Evolutionary conservation across 2,329 filamentous ascomycete genomes (phyloP), one percentile per base, ranked within the genome.

Genomic region (Aspergillus pseudoglaucus): DNA sequence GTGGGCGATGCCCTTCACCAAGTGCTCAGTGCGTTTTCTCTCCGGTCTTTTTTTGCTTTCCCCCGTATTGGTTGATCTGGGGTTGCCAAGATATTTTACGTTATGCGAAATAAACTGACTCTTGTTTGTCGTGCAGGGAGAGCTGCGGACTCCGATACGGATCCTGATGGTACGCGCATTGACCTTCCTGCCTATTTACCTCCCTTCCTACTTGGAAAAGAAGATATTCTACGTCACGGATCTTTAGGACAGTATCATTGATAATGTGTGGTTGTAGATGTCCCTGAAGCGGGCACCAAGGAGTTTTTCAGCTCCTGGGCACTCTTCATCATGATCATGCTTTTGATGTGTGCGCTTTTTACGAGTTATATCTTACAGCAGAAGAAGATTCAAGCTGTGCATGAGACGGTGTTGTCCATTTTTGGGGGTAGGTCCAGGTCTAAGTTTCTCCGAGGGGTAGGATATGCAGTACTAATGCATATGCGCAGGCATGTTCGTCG

Each of bases 401-500:
- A 98, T 70, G 93, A 98, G 75, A 98, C 93, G 1, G 93, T 97
- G 60, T 84, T 98, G 53, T 97, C 91, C 52, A 98, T 98, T 66
- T 97, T 98, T 74, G 90, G 90, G 49, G 90, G 90, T 90, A 71
- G 46, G 63, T 49, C 6, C 20, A 44, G 6, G 14, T 22, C 45
- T 8, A 10, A 18, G 25, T 30, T 10, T 10, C 25, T 30, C 25
- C 25, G 25, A 30, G 9, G 25, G 25, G 25, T 30, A 30, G 25
- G 25, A 30, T 30, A 30, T 30, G 25, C 25, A n/a, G 33, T 35
- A 9, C n/a, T 35, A 18, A 18, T 39, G 37, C 5, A 10, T 39
- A 18, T 18, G 37, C 10, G 17, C 17, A 94, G 91, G 91, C 61
- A 97, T 97, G 93, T 85, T 90, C 49, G 89, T 98, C 51, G 93